Base-by-base conservation (phyloP, 2,329 filamentous ascomycete genomes). In the Periconia digitata region DNA sequence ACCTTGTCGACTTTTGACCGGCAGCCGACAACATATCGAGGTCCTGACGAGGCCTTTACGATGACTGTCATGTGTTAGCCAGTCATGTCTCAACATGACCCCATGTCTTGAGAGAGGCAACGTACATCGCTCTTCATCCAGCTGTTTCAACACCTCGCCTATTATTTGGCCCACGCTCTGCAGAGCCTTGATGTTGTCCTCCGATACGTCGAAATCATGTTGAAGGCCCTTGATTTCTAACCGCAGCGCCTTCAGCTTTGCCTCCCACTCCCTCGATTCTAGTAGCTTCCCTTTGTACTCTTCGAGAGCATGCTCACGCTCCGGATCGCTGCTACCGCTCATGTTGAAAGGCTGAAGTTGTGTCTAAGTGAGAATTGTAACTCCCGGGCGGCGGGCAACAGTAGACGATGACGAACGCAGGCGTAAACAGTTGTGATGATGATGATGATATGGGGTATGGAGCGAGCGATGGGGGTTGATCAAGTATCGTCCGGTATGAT, bases 101-200 rank as follows among this genome's bases (percentile, higher is more conserved):
- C 34, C 47, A 32, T 10, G 8, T 32, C n/a, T 32, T 32, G 27
- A 10, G 12, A 15, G 27, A 15, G 10, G 39, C 44, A 3, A 78
- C 89, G 73, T 79, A 96, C 92, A 99, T 86, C 94, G 82, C 80
- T 99, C 95, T 66, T 99, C 94, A 70, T 99, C 94, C 56, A 99
- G 82, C 79, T 99, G 95, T 80, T 99, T 99, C 69, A 99, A 78
- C 53, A 99, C 95, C 76, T 99, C 94, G 64, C 94, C 94, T 73
- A 99, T 97, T 74, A 99, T 99, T 78, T 99, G 94, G 43, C 94
- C 94, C 46, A 99, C 94, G 73, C 94, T 97, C 79, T 99, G 94
- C 67, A 99, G 79, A 59, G 94, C 94, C 80, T 99, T 99, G 81
- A 99, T 97, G 78, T 97, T 97, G 60, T 99, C 95, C 72, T 99